Evolutionary conservation across 2,329 filamentous ascomycete species (phyloP), one percentile per base, ranked within the genome.

Genomic region (Dactylonectria estremocensis): DNA sequence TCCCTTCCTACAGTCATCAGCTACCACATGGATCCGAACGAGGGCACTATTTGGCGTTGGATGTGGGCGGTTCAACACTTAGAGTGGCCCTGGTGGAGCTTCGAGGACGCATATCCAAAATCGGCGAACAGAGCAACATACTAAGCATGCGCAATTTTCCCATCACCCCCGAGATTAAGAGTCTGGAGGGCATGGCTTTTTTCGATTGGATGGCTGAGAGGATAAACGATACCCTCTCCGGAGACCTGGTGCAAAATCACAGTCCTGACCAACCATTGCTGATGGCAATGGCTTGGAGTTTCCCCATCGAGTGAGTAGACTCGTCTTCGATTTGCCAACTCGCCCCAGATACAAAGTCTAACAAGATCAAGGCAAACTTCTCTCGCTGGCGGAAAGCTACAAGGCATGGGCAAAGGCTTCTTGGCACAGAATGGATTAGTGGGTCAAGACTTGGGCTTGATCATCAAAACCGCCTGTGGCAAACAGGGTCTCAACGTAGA

Each of bases 11-110:
- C 81, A 91, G 87, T 81, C 87, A 90, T 72, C 86, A 88, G 70
- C 82, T 92, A 6, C 90, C 90, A 1, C 84, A 80, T n/a, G 90
- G 90, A 58, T 77, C 82, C 53, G 90, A 92, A 75, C 78, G 76
- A 49, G 90, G 90, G 28, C 86, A 85, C 59, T 92, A 86, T 76
- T 81, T 92, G 60, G 88, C 90, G 22, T 82, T 92, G 43, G 91
- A 93, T 77, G 88, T 93, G n/a, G 91, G 91, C 43, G 91, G 91
- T 2, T 92, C 91, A 43, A 93, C 90, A 11, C 81, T 92, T 67
- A 84, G 90, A 59, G 88, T 93, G 33, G 90, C 89, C 6, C 76
- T 92, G 71, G 88, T 92, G 52, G 85, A 90, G 69, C 82, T 92
- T 63, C 81, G 81, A 58, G 88, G 89, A 11, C 81, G 82, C 33